Conservation (phyloP, 1,284 basidiomycete genomes). For the Cryptococcus sp. region DNA sequence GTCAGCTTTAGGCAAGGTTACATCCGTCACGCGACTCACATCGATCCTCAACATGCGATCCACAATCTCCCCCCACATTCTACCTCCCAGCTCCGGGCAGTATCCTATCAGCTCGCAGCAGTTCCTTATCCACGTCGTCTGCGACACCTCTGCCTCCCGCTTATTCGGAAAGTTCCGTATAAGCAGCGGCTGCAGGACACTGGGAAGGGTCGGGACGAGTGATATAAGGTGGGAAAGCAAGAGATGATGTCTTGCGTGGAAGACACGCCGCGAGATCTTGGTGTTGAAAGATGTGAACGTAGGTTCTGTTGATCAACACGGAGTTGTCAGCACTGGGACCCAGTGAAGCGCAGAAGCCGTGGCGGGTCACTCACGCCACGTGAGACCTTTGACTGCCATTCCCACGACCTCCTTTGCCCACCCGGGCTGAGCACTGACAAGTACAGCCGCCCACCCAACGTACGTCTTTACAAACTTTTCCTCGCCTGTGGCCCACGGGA, state of each 20-base stretch:
- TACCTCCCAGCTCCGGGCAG: conserved; percentile 82
- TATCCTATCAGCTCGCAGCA: conserved; percentile 79
- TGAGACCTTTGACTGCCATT: conserved; percentile 78
- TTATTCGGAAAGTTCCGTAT: conserved; percentile 88
- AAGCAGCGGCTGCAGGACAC: conserved; percentile 79
- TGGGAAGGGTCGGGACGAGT: conserved; percentile 84
- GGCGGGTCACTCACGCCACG: conserved; percentile 66
- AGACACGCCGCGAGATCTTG: conserved; percentile 68
- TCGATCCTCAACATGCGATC: conserved; percentile 94
- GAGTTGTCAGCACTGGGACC: not conserved
- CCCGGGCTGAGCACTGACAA: conserved; percentile 89
- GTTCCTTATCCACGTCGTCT: conserved; percentile 91
- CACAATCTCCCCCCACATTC: conserved; percentile 77
- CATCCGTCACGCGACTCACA: conserved; percentile 55
- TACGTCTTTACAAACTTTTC: conserved; percentile 76
- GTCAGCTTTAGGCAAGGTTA: too few species aligned
- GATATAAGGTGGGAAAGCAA: conserved; percentile 80
- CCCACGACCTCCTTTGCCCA: conserved; percentile 80
- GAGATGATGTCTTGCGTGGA: conserved; percentile 83
- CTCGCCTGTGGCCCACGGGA: conserved; percentile 88
- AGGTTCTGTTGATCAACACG: conserved; percentile 21
- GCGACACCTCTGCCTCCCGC: conserved; percentile 72
- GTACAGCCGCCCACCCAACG: conserved; percentile 81
- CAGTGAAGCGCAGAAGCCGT: not conserved
- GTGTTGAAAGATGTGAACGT: conserved; percentile 8